Evolutionary conservation across 108 stramenopile genomes (phyloP).

Genomic region (Stephanodiscus minutulus): DNA sequence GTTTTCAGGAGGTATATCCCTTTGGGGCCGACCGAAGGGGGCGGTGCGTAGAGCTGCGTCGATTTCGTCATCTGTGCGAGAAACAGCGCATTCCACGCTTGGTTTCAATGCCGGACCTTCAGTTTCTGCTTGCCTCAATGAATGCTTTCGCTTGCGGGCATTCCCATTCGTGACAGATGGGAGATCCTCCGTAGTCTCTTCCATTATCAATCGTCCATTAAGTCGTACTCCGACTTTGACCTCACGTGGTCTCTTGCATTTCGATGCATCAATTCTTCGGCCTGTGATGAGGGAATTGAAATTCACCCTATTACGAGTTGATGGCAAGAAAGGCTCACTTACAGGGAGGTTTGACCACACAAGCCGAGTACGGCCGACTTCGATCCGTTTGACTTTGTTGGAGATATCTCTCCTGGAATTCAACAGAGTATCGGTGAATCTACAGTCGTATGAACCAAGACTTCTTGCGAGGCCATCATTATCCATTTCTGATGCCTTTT

Average conservation of each 20-base stretch:
- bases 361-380: slow-evolving; percentile 65
- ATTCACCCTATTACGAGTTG: slow-evolving; percentile 43
- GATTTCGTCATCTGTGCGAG: slow-evolving; percentile 37
- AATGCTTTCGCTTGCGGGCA: slow-evolving; percentile 36
- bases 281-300: slow-evolving; percentile 68
- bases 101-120: slow-evolving; percentile 2
- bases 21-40: not conserved
- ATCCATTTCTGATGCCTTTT: slow-evolving; percentile 42
- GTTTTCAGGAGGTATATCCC: slow-evolving; percentile 6
- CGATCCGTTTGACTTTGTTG: slow-evolving; percentile 38
- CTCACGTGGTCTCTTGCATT: slow-evolving; percentile 59
- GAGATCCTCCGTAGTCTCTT: slow-evolving; percentile 41
- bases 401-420: slow-evolving; percentile 29
- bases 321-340: slow-evolving; percentile 32
- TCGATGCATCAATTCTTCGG: slow-evolving; percentile 50
- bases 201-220: slow-evolving; percentile 52
- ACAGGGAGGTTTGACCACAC: slow-evolving; percentile 61
- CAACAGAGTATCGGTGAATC: slow-evolving; percentile 44
- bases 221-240: slow-evolving; percentile 65
- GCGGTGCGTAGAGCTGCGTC: slow-evolving; percentile 30
- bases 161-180: slow-evolving; percentile 13
- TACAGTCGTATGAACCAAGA: slow-evolving; percentile 70
- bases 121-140: slow-evolving; percentile 40
- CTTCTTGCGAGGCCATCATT: slow-evolving; percentile 43
- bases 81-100: slow-evolving; percentile 16